These are phyloP conservation scores for Nematodospora anomalae DNA, from an alignment of 1,139 yeast genomes.

Conservation along the genomic window DNA sequence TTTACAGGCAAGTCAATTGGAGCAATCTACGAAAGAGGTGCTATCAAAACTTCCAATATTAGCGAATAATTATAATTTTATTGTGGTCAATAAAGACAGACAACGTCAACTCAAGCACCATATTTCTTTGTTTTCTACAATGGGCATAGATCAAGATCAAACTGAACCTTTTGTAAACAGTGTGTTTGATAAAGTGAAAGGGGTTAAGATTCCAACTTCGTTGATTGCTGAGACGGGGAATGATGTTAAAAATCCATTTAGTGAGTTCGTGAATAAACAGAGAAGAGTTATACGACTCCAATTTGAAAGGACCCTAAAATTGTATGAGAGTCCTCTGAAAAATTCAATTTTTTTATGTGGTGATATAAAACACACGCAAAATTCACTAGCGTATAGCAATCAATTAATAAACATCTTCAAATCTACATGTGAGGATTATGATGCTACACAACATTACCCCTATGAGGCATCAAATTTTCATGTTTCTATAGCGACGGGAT, in stretches of 20 bases:
- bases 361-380: constrained; percentile 2
- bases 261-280: constrained; percentile 2
- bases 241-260: background rate
- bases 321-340: constrained; percentile 4
- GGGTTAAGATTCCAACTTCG: constrained; percentile 1
- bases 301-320: constrained; percentile 1
- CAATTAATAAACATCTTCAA: constrained; percentile 1
- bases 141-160: constrained; percentile 1
- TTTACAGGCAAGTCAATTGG: constrained; percentile 3
- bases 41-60: constrained; percentile 8
- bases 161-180: background rate
- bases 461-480: constrained; percentile 4
- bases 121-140: constrained; percentile 7
- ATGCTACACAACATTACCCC: constrained; percentile 4
- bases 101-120: constrained; percentile 9
- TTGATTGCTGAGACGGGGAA: constrained; percentile 3
- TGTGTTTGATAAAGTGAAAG: background rate
- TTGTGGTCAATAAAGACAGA: constrained; percentile 9
- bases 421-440: background rate
- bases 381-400: constrained; percentile 1
- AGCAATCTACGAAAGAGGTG: constrained; percentile 3
- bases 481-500: constrained; percentile 10
- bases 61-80: constrained; percentile 9
- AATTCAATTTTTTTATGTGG: constrained; percentile 4
- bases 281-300: constrained; percentile 5